Evolutionary conservation across 805 yeast genomes (phyloP), one percentile per base, ranked within the genome.

Genomic region (Geotrichum ghanense): DNA sequence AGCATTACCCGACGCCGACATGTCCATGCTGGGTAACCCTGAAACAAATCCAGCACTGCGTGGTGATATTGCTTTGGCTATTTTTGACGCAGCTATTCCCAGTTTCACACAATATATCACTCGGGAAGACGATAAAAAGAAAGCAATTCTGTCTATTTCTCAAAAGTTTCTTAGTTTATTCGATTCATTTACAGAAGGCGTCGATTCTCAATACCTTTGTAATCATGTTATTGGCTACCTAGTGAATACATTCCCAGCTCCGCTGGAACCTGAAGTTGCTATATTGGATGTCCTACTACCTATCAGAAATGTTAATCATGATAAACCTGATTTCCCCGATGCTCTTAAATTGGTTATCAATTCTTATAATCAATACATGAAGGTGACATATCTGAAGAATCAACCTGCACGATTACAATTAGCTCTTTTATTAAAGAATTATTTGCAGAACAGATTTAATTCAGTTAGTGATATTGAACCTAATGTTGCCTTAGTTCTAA

Each of bases 21-120:
- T 86, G 69, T 81, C 79, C 56, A 79, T 86, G 72, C 70, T 89
- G 53, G 97, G 96, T 22, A 79, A 79, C 51, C 80, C 82, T n/a
- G 94, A 85, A 43, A 76, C 86, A 22, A 83, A 83, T 56, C 89
- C 90, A 5, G 90, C 87, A 0, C 61, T 83, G 48, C 73, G 75
- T 50, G 90, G 92, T 47, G 87, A 82, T 57, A 71, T 83, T 46
- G 83, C 83, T 1, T 62, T 81, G 48, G 74, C 84, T 0, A 73
- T 90, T 52, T 78, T 79, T 69, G 78, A 90, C 69, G 65, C 79
- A 57, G 79, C 80, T 48, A 68, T 79, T 67, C 63, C 78, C 56
- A 67, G 74, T 2, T 54, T 79, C 58, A 59, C 49, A 59, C 61
- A 3, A 54, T 56, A 14, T n/a, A 21, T 40, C 20, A 22, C 42